Percentiles rank a stretch among this genome's conserved stretches.
phyloP scores from a whole-genome alignment of 2,329 filamentous ascomycete genomes.

The Herpotrichia juniperi region DNA sequence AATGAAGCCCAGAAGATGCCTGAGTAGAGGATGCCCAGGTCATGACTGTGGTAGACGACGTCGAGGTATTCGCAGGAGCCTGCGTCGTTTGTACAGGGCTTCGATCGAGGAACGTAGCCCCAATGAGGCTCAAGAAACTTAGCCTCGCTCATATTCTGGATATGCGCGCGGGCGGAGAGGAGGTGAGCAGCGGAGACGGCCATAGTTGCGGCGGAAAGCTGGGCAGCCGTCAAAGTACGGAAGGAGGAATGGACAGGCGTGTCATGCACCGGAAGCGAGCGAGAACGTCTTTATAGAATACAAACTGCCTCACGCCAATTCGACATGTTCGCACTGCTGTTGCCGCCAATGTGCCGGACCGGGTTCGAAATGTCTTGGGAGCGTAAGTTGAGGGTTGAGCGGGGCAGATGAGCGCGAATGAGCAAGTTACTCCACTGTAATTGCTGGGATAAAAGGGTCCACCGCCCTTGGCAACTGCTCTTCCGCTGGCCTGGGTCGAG shows the following conservation, averaged over 20 bases:
- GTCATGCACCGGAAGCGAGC: background rate
- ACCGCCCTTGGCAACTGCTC: background rate
- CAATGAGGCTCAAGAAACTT: slow-evolving; percentile 55
- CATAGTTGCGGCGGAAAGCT: background rate
- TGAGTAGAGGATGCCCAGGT: slow-evolving; percentile 61
- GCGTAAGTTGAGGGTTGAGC: background rate
- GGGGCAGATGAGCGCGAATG: background rate
- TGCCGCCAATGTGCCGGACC: background rate
- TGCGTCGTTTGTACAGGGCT: slow-evolving; percentile 64
- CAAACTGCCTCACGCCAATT: background rate
- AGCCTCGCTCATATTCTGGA: slow-evolving; percentile 54
- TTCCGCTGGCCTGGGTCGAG: background rate
- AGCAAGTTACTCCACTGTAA: background rate
- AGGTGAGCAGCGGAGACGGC: background rate
- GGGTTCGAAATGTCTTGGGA: background rate
- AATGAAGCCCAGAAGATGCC: slow-evolving; percentile 64
- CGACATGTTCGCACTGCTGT: background rate
- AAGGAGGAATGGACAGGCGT: background rate
- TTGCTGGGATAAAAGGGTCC: background rate
- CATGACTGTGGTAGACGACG: slow-evolving; percentile 60
- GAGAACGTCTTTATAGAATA: background rate
- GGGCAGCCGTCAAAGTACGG: background rate
- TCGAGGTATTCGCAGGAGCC: slow-evolving; percentile 66
- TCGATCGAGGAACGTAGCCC: slow-evolving; percentile 60
- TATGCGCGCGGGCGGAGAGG: slow-evolving; percentile 33